Percentiles rank a stretch among this genome's conserved stretches.
Evolutionary conservation across 768 basidiomycete species (phyloP).

Genomic region (Pholiota molesta): DNA sequence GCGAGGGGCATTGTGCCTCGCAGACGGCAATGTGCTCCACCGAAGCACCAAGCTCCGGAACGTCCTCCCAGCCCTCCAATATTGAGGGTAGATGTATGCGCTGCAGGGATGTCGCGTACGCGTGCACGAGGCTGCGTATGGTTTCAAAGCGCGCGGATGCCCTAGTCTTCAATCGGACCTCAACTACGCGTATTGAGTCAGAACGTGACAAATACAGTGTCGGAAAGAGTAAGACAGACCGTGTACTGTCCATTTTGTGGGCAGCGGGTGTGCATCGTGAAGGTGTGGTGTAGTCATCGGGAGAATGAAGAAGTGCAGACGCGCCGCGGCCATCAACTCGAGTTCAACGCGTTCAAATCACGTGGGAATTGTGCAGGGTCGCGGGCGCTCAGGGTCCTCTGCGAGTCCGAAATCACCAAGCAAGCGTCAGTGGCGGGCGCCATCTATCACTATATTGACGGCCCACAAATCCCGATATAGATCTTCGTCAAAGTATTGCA

Average conservation of each 20-base stretch:
- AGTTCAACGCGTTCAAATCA: background rate
- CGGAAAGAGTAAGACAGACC: conserved; percentile 36
- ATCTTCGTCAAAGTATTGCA: background rate
- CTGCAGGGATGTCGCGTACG: conserved; percentile 60
- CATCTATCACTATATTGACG: background rate
- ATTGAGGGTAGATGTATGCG: conserved; percentile 71
- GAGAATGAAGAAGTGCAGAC: background rate
- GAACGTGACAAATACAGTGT: background rate
- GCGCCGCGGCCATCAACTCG: background rate
- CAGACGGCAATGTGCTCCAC: conserved; percentile 78
- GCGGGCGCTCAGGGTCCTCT: background rate
- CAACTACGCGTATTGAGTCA: conserved; percentile 52
- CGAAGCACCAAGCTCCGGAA: conserved; percentile 68
- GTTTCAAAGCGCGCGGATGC: conserved; percentile 78
- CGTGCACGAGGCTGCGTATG: conserved; percentile 63
- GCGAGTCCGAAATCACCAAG: background rate
- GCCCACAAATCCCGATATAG: background rate
- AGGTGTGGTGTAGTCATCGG: background rate
- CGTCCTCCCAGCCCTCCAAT: conserved; percentile 79
- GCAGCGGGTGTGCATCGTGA: background rate
- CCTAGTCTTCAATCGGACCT: conserved; percentile 73
- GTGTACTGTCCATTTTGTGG: conserved; percentile 64
- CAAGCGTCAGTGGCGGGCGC: background rate
- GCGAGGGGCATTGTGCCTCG: conserved; percentile 65
- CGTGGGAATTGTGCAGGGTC: background rate